A percentile compares a stretch with the other conserved stretches of the same genome.
These are phyloP conservation scores for Wolfiporia cocos DNA, from an alignment of 1,284 basidiomycete genomes.

Conservation along the genomic window DNA sequence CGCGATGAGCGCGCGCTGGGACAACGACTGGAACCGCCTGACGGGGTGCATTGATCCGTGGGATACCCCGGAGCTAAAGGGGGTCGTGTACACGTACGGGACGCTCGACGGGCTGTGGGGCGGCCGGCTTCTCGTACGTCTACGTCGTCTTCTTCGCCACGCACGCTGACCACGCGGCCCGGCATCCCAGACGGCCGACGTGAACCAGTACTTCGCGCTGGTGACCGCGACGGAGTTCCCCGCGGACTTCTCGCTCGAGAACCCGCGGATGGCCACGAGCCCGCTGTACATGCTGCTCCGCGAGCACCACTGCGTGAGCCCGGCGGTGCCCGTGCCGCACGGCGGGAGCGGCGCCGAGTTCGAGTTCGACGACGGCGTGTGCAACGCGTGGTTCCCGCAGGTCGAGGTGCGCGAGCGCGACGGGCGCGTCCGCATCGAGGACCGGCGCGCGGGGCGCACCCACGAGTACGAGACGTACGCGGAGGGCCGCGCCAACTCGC, in stretches of 20 bases:
- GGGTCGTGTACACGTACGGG: slow-evolving; percentile 44
- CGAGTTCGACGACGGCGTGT: slow-evolving; percentile 38
- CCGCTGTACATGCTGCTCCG: slow-evolving; percentile 50
- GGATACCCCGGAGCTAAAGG: slow-evolving; percentile 31
- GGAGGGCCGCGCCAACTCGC: slow-evolving; percentile 30
- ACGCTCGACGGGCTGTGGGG: slow-evolving; percentile 50
- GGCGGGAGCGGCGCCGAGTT: slow-evolving; percentile 22
- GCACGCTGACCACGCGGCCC: slow-evolving; percentile 1
- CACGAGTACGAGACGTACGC: slow-evolving; percentile 30
- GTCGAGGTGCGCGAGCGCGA: slow-evolving; percentile 20
- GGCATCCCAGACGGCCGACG: slow-evolving; percentile 27
- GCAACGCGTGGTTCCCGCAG: slow-evolving; percentile 49
- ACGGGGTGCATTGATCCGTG: slow-evolving; percentile 42
- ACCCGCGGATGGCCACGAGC: slow-evolving; percentile 31
- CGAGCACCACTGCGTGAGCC: slow-evolving; percentile 48
- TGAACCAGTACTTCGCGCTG: slow-evolving; percentile 27
- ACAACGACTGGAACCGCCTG: slow-evolving; percentile 54
- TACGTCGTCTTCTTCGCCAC: not conserved
- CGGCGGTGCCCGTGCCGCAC: slow-evolving; percentile 26
- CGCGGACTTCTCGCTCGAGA: slow-evolving; percentile 30
- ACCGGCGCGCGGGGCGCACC: slow-evolving; percentile 2
- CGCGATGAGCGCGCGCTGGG: slow-evolving; percentile 40
- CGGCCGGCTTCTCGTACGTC: slow-evolving; percentile 50
- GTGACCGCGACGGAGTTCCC: slow-evolving; percentile 26
- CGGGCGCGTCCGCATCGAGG: slow-evolving; percentile 14